Percentiles rank a stretch among this genome's conserved stretches.
phyloP scores from a whole-genome alignment of 2,329 filamentous ascomycete species.

The Apiospora hydei region DNA sequence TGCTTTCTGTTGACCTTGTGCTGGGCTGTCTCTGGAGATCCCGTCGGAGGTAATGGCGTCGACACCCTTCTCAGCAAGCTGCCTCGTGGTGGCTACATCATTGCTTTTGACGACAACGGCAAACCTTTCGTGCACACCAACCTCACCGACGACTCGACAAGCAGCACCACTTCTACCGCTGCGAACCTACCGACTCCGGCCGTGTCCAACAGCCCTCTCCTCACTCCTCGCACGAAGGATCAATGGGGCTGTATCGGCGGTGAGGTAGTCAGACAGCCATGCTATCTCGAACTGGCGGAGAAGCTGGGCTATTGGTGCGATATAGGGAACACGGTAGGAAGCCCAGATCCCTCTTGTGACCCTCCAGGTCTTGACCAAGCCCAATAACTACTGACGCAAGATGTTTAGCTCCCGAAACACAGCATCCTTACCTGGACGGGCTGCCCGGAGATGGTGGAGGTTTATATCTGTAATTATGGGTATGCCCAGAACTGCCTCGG shows the following conservation, averaged over 20 bases:
- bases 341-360: neutral
- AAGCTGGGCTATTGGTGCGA: neutral
- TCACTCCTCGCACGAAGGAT: neutral
- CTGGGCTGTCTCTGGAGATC: neutral
- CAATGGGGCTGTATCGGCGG: conserved; percentile 2
- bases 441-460: neutral
- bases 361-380: neutral
- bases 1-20: neutral
- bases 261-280: neutral
- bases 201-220: too few relatives aligned
- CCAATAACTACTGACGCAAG: neutral
- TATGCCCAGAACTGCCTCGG: neutral
- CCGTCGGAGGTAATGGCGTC: neutral
- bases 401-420: neutral
- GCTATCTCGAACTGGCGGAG: neutral
- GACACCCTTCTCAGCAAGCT: neutral
- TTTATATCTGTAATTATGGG: neutral
- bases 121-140: neutral
- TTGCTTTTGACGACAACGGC: neutral
- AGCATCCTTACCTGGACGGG: neutral
- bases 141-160: neutral
- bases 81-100: neutral
- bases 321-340: neutral
- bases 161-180: neutral
- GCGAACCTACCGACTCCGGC: neutral